Conservation (phyloP, 345 rosid genomes). For the Clarkia xantiana region DNA sequence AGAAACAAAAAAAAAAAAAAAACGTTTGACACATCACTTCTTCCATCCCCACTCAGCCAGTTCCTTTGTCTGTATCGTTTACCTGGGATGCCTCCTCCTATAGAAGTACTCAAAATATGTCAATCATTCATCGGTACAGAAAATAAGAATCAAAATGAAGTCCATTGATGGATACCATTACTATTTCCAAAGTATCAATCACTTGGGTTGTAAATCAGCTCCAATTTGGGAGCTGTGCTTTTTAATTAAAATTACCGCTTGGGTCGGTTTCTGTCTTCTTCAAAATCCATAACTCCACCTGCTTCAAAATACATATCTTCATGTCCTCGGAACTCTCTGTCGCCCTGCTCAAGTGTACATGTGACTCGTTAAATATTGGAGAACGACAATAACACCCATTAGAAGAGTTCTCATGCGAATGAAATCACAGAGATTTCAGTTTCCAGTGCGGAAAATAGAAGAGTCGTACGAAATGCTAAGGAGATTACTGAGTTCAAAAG, state of each 20-base stretch:
- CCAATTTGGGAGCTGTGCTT: no score
- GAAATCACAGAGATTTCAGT: not conserved
- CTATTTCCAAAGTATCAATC: not conserved
- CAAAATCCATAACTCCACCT: constrained; percentile 97
- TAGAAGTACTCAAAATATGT: not conserved
- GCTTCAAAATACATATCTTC: constrained; percentile 89
- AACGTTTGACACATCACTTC: not conserved
- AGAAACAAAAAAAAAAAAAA: no score
- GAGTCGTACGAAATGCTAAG: no score
- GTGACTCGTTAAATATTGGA: no score
- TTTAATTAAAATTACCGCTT: constrained; percentile 92
- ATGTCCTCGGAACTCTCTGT: constrained; percentile 73
- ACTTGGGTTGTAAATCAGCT: no score
- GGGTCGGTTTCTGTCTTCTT: constrained; percentile 84
- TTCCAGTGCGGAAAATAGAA: no score
- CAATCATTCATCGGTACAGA: not conserved
- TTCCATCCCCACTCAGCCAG: not conserved
- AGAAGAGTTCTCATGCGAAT: not conserved
- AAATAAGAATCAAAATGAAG: no score
- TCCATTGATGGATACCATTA: no score
- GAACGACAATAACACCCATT: no score
- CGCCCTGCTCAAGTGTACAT: constrained; percentile 95
- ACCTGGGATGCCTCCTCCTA: constrained; percentile 6
- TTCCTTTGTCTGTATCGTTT: not conserved
- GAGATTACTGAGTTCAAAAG: no score